Evolutionary conservation across 2,329 filamentous ascomycete genomes (phyloP).

Genomic region (Sporothrix luriei): DNA sequence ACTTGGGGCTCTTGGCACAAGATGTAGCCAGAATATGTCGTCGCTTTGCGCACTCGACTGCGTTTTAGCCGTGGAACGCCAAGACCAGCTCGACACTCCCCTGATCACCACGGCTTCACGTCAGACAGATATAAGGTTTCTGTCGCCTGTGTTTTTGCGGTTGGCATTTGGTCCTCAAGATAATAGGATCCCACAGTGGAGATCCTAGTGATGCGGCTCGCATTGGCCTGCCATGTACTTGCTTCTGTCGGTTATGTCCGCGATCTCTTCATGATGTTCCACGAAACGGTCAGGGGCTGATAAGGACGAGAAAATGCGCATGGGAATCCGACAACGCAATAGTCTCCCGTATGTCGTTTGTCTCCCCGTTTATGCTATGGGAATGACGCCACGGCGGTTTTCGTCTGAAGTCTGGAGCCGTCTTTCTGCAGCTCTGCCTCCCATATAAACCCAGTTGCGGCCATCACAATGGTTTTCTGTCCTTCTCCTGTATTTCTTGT

Average conservation of each 20-base stretch:
- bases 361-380: slow-evolving; percentile 1
- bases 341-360: neutral
- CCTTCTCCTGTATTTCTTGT: neutral
- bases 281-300: slow-evolving; percentile 15
- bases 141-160: neutral
- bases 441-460: neutral
- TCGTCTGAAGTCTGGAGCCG: neutral
- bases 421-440: neutral
- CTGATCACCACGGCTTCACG: slow-evolving; percentile 19
- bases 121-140: neutral
- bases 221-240: slow-evolving; percentile 16
- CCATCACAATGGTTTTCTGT: neutral
- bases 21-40: neutral
- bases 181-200: neutral
- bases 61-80: slow-evolving; percentile 25
- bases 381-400: neutral
- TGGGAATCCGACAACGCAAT: neutral
- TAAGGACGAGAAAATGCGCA: neutral
- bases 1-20: neutral
- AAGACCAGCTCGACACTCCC: slow-evolving; percentile 7
- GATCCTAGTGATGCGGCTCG: neutral
- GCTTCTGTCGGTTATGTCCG: neutral
- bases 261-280: slow-evolving; percentile 15
- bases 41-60: neutral
- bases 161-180: neutral